Evolutionary conservation across 2,329 filamentous ascomycete genomes (phyloP).

Genomic region (Neonectria punicea): DNA sequence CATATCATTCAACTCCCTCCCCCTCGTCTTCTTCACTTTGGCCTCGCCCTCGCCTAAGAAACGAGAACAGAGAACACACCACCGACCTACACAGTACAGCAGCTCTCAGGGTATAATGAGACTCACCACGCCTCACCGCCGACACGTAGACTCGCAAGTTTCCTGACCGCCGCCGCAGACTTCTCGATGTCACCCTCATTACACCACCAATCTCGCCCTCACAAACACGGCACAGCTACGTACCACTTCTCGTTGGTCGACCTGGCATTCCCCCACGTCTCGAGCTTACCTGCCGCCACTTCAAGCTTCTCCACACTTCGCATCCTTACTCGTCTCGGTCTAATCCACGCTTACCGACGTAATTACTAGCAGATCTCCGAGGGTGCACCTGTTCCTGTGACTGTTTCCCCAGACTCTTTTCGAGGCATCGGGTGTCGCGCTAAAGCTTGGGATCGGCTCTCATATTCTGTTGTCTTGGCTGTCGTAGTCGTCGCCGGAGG

Average conservation of each 20-base stretch:
- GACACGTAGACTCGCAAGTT: neutral
- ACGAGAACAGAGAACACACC: neutral
- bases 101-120: neutral
- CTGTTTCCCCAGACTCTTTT: neutral
- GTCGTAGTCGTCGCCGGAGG: neutral
- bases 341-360: constrained; percentile 16
- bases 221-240: neutral
- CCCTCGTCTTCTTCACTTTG: neutral
- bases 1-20: neutral
- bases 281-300: constrained; percentile 12
- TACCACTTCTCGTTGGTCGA: neutral
- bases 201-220: neutral
- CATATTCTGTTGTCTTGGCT: neutral
- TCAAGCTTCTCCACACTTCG: constrained; percentile 7
- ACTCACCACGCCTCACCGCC: neutral
- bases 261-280: constrained; percentile 21
- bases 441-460: neutral
- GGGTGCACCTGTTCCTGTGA: neutral
- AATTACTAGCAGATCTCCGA: constrained; percentile 21
- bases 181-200: constrained; percentile 3
- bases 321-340: constrained; percentile 2
- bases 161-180: neutral
- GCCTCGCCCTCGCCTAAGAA: neutral
- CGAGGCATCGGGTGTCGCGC: neutral
- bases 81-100: neutral